Conservation (phyloP, 345 rosid species). For the Hibiscus mutabilis region DNA sequence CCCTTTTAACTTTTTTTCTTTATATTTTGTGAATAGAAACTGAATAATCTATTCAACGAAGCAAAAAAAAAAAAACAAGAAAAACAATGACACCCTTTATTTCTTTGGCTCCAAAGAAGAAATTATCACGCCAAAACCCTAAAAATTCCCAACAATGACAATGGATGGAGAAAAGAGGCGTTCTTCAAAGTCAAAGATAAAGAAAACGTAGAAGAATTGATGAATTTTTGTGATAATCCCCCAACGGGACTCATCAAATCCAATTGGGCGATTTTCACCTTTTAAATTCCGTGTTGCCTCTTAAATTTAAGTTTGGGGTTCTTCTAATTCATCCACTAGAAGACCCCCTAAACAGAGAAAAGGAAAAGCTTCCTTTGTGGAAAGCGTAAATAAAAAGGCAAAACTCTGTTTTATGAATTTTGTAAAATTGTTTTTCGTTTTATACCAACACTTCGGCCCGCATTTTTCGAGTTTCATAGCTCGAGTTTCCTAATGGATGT, state of each 20-base stretch:
- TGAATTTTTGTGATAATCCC: conserved; percentile 4
- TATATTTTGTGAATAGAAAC: neutral
- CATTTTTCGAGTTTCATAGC: too few relatives aligned
- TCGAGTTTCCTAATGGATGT: too few relatives aligned
- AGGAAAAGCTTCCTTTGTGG: neutral
- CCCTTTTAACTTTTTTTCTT: neutral
- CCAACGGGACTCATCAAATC: conserved; percentile 26
- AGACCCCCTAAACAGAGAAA: conserved; percentile 5
- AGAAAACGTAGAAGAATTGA: conserved; percentile 5
- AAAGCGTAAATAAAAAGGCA: neutral
- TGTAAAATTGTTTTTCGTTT: too few relatives aligned
- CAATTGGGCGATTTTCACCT: conserved; percentile 16
- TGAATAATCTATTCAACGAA: conserved; percentile 18
- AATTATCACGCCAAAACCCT: conserved; percentile 14
- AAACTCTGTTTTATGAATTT: neutral
- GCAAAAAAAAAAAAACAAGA: conserved; percentile 13
- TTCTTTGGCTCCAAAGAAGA: conserved; percentile 17
- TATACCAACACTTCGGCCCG: too few relatives aligned
- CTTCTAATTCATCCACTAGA: conserved; percentile 13
- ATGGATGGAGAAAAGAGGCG: conserved; percentile 24
- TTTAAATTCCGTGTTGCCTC: neutral
- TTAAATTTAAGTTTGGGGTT: conserved; percentile 10
- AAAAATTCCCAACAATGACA: conserved; percentile 7
- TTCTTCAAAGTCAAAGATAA: conserved; percentile 38
- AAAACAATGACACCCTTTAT: conserved; percentile 20